Evolutionary conservation across 768 basidiomycete species (phyloP).

Genomic region (Trametes elegans): DNA sequence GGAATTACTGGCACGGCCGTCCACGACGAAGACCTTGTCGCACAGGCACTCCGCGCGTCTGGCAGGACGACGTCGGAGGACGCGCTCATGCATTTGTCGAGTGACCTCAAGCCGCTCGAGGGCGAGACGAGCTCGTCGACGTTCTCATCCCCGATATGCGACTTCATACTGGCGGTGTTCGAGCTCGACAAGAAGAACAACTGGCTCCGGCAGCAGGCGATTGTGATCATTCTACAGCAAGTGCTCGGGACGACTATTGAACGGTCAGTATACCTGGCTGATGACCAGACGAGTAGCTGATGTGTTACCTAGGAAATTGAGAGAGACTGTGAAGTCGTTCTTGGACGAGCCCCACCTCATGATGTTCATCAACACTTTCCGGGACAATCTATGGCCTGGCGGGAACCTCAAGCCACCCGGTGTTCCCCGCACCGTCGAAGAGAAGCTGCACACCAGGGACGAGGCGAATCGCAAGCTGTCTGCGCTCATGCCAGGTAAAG

Average conservation of each 20-base stretch:
- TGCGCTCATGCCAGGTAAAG: conserved; percentile 87
- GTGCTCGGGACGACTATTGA: conserved; percentile 95
- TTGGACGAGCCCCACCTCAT: conserved; percentile 72
- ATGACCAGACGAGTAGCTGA: background rate
- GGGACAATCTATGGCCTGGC: conserved; percentile 82
- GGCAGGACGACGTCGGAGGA: conserved; percentile 67
- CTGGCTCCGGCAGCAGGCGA: conserved; percentile 93
- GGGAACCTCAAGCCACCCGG: conserved; percentile 65
- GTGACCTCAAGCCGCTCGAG: conserved; percentile 76
- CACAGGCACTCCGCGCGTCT: conserved; percentile 71
- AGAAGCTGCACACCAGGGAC: conserved; percentile 76
- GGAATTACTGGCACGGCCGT: conserved; percentile 78
- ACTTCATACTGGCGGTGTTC: conserved; percentile 89
- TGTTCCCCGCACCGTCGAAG: conserved; percentile 71
- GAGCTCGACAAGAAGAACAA: conserved; percentile 96
- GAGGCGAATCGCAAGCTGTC: conserved; percentile 91
- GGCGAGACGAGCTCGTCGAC: conserved; percentile 87
- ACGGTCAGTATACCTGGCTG: conserved; percentile 49
- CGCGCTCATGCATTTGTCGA: conserved; percentile 67
- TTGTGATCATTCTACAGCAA: conserved; percentile 95
- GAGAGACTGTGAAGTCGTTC: conserved; percentile 67
- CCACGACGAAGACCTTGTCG: conserved; percentile 82
- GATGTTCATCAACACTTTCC: conserved; percentile 61
- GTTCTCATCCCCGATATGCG: conserved; percentile 93
- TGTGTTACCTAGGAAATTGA: conserved; percentile 65